Conservation (phyloP, 352 stramenopile species). For the Pythium brachiatum region DNA sequence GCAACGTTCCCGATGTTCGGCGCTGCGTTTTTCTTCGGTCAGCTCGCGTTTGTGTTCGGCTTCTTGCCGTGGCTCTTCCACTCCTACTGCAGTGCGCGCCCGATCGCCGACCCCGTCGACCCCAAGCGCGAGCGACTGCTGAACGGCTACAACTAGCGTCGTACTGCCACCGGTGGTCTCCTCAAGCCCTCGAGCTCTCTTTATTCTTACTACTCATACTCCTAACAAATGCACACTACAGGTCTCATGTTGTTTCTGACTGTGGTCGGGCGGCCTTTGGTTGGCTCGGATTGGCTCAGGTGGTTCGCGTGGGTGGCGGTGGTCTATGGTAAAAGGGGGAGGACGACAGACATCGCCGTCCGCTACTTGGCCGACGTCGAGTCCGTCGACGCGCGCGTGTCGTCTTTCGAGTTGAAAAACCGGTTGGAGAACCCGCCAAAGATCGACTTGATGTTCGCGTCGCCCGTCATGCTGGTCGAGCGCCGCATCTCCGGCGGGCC, state of each 20-base stretch:
- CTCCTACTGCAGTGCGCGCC: constrained; percentile 66
- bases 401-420: constrained; percentile 53
- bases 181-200: neutral
- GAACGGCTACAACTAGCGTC: constrained; percentile 33
- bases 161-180: neutral
- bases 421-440: constrained; percentile 71
- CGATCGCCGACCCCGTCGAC: constrained; percentile 51
- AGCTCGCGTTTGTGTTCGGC: constrained; percentile 65
- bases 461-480: constrained; percentile 36
- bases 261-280: neutral
- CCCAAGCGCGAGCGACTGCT: constrained; percentile 72
- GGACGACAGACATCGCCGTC: neutral
- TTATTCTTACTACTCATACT: constrained; percentile 1
- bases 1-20: constrained; percentile 76
- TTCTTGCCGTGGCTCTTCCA: constrained; percentile 81
- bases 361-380: constrained; percentile 19
- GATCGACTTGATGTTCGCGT: constrained; percentile 37
- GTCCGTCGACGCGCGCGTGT: constrained; percentile 62
- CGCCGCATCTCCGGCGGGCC: constrained; percentile 28
- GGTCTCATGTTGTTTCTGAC: neutral
- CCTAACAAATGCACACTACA: neutral
- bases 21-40: constrained; percentile 65
- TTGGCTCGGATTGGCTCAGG: neutral
- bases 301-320: neutral
- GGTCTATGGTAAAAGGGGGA: neutral